Conservation (phyloP, 345 rosid species). For the Ailanthus altissimus region DNA sequence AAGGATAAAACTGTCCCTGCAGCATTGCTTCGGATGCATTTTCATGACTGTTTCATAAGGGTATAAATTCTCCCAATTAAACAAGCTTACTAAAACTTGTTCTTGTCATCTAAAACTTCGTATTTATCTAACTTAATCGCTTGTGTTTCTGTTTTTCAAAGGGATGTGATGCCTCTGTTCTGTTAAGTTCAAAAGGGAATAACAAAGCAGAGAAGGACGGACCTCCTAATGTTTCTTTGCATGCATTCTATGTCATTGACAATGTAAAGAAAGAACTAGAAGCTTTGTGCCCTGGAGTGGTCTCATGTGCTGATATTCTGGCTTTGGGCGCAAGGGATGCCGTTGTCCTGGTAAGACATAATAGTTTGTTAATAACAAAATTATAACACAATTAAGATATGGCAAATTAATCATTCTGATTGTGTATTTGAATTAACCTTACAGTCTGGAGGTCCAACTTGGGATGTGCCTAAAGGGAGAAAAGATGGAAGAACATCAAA, state of each 20-base stretch:
- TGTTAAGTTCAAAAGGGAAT: conserved; percentile 35
- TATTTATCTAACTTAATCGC: neutral
- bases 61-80: conserved; percentile 24
- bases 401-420: too few relatives aligned
- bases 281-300: conserved; percentile 41
- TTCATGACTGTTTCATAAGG: conserved; percentile 53
- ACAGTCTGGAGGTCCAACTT: conserved; percentile 55
- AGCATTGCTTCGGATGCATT: conserved; percentile 51
- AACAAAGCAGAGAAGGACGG: conserved; percentile 51
- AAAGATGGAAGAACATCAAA: conserved; percentile 48
- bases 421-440: too few relatives aligned
- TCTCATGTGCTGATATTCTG: conserved; percentile 52
- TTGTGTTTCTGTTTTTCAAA: neutral
- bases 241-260: conserved; percentile 51
- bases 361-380: neutral
- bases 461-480: conserved; percentile 53
- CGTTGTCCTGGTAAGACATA: conserved; percentile 36
- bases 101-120: too few relatives aligned
- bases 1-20: conserved; percentile 47
- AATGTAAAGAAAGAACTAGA: conserved; percentile 44
- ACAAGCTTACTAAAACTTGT: too few relatives aligned
- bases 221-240: conserved; percentile 43
- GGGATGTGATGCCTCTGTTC: conserved; percentile 52
- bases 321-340: conserved; percentile 55
- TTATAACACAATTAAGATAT: neutral